Percentiles rank a stretch among this genome's conserved stretches.
These are phyloP conservation scores for Whalleya microplaca DNA, from an alignment of 2,329 filamentous ascomycete genomes.

Conservation along the genomic window DNA sequence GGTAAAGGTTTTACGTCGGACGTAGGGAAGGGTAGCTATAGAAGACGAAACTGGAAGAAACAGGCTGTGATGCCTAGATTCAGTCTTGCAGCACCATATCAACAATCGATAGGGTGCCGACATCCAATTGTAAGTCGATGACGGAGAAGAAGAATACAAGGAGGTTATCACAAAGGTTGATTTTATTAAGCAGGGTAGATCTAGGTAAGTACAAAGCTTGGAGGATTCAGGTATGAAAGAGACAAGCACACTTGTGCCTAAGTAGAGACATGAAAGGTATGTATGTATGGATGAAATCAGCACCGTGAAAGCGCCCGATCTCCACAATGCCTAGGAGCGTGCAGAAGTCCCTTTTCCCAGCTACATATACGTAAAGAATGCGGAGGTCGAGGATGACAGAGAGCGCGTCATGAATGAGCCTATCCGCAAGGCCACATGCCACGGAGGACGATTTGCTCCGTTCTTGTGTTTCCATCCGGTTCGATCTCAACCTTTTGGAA, in stretches of 20 bases:
- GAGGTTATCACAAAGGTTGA: background rate
- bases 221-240: background rate
- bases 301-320: background rate
- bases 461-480: background rate
- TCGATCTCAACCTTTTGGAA: background rate
- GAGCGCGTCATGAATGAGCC: conserved; percentile 18
- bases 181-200: background rate
- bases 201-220: background rate
- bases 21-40: conserved; percentile 16
- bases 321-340: background rate
- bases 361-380: background rate
- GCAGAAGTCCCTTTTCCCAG: background rate
- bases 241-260: background rate
- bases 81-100: conserved; percentile 19
- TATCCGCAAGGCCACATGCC: conserved; percentile 4
- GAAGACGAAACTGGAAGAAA: conserved; percentile 21
- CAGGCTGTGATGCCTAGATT: conserved; percentile 11
- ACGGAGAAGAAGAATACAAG: conserved; percentile 1
- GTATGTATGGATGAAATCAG: too few relatives aligned
- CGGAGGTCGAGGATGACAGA: background rate
- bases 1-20: background rate
- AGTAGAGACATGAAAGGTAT: background rate
- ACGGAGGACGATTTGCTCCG: conserved; percentile 21
- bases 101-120: conserved; percentile 14
- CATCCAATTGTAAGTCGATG: conserved; percentile 24